Base-by-base conservation (phyloP, 1,284 basidiomycete species). In the Cutaneotrichosporon sp. region DNA sequence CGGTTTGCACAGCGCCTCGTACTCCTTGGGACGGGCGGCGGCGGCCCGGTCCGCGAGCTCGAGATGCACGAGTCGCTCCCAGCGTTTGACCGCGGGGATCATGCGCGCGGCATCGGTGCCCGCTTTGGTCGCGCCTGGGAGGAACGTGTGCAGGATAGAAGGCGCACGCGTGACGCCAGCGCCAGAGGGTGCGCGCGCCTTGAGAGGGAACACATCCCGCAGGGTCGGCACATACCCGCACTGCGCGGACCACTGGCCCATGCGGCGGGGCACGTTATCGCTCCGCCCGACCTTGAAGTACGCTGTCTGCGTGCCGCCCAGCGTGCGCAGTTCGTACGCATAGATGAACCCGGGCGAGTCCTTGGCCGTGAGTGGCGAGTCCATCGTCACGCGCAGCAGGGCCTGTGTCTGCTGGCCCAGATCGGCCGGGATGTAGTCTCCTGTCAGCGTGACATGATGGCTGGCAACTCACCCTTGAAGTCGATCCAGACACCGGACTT, bases 251-350 rank as follows among this genome's bases (percentile, higher is more conserved):
- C 79, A 80, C 60, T 80, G 72, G 14, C 77, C 74, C 2, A 80
- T 70, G 1, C 79, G 67, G 1, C 79, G 68, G 2, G 79, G 75
- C 0, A 79, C 77, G 56, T 79, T 79, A 56, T 80, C 79, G 13
- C 76, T 79, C 45, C 79, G 42, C 11, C 79, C 79, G 11, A 79
- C 73, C 56, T 80, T 80, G 70, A 73, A 79, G 65, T 68, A 79
- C 0, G 69, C 63, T 9, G 73, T 65, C 0, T 18, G 45, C 7
- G 62, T 42, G 3, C 70, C 72, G 57, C 70, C 64, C 10, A 78
- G 65, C 54, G 73, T 72, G 63, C 74, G 66, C 34, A 80, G 62
- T 57, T 80, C 79, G 59, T 80, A 80, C 3, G 72, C 76, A 59
- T 80, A 80, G 6, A 80, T 67, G 56, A 72, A 79, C 1, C 79